A percentile compares a stretch with the other conserved stretches of the same genome.
These are phyloP conservation scores for Ophiocordyceps sinensis DNA, from an alignment of 2,329 filamentous ascomycete genomes.

Conservation along the genomic window DNA sequence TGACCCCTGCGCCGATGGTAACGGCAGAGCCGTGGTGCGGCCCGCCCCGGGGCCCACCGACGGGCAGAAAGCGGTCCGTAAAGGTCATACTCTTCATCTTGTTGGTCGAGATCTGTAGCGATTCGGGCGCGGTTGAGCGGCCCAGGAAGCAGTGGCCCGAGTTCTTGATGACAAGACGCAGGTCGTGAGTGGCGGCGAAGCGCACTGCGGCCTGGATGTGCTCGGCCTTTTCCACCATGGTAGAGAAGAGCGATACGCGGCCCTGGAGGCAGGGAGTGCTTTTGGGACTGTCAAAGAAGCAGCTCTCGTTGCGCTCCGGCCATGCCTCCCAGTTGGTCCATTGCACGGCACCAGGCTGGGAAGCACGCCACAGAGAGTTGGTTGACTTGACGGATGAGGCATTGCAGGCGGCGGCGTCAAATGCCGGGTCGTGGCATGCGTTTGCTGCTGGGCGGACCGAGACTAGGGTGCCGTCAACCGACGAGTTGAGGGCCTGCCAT, in stretches of 20 bases:
- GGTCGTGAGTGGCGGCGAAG: slow-evolving; percentile 17
- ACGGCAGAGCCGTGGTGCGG: slow-evolving; percentile 8
- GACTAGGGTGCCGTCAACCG: slow-evolving; percentile 33
- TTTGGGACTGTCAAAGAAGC: slow-evolving; percentile 16
- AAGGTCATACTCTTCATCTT: slow-evolving; percentile 14
- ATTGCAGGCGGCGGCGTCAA: slow-evolving; percentile 26
- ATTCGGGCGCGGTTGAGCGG: slow-evolving; percentile 16
- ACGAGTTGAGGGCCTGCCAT: slow-evolving; percentile 35
- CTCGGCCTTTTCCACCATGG: slow-evolving; percentile 13
- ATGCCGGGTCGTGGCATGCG: slow-evolving; percentile 31
- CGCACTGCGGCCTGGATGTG: slow-evolving; percentile 22
- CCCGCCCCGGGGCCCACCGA: background rate
- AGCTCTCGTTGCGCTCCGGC: slow-evolving; percentile 18
- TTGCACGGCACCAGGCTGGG: slow-evolving; percentile 19
- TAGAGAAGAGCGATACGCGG: slow-evolving; percentile 20
- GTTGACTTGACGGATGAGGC: slow-evolving; percentile 14
- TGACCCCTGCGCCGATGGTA: slow-evolving; percentile 14
- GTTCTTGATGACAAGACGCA: slow-evolving; percentile 19
- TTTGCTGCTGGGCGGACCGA: slow-evolving; percentile 33
- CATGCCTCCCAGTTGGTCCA: slow-evolving; percentile 24
- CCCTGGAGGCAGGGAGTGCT: slow-evolving; percentile 16
- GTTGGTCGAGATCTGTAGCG: slow-evolving; percentile 19
- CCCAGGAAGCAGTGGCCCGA: slow-evolving; percentile 21
- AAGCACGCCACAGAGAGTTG: slow-evolving; percentile 19
- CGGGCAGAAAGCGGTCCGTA: slow-evolving; percentile 10